A percentile compares a stretch with the other conserved stretches of the same genome.
Evolutionary conservation across 495 filamentous ascomycete genomes (phyloP).

Genomic region (Parmelia sp.): DNA sequence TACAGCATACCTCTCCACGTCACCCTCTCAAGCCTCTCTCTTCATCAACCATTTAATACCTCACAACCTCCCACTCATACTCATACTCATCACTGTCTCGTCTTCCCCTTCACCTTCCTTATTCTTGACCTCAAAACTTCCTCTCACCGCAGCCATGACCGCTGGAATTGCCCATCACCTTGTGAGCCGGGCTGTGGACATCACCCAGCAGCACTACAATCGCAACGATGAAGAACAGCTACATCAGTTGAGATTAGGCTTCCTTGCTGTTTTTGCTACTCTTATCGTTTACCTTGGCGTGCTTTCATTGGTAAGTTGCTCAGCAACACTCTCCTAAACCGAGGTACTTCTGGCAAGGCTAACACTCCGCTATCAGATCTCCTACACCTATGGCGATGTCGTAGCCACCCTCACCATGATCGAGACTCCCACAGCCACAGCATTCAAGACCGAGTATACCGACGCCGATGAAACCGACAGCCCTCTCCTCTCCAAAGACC

Average conservation of each 20-base stretch:
- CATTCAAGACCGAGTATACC: slow-evolving; percentile 38
- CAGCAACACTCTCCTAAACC: background rate
- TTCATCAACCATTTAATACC: background rate
- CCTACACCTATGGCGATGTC: slow-evolving; percentile 55
- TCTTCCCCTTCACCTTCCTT: background rate
- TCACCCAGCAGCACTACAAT: slow-evolving; percentile 22
- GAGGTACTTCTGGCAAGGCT: background rate
- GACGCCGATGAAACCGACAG: slow-evolving; percentile 31
- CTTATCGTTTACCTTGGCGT: slow-evolving; percentile 22
- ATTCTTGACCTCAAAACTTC: background rate
- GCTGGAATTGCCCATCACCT: slow-evolving; percentile 23
- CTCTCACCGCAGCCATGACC: slow-evolving; percentile 17
- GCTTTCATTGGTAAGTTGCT: slow-evolving; percentile 26
- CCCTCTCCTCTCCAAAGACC: slow-evolving; percentile 21
- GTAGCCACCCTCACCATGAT: slow-evolving; percentile 55
- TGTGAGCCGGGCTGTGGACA: slow-evolving; percentile 24
- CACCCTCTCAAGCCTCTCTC: background rate
- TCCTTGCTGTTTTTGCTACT: slow-evolving; percentile 22
- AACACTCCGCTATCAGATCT: slow-evolving; percentile 30
- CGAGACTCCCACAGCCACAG: slow-evolving; percentile 54
- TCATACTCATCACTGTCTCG: background rate
- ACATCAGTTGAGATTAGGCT: slow-evolving; percentile 8
- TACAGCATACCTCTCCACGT: background rate
- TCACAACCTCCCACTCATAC: too few relatives aligned
- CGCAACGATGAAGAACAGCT: slow-evolving; percentile 8